A percentile compares a stretch with the other conserved stretches of the same genome.
phyloP scores from a whole-genome alignment of 345 rosid species.

The Theobroma cacao region DNA sequence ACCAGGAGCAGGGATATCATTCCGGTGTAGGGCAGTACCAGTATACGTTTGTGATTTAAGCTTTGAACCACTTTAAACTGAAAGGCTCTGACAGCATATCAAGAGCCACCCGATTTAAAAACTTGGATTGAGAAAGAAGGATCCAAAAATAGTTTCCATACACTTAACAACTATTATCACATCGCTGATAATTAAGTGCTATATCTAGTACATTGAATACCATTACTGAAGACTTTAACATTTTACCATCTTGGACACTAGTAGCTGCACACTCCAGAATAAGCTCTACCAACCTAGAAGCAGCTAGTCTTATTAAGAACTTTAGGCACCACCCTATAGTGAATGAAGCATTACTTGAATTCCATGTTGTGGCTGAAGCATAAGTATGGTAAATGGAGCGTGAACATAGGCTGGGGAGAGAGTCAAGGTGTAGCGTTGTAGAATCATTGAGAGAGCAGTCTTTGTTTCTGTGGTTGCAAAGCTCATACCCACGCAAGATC shows the following conservation, averaged over 20 bases:
- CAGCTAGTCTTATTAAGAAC: not conserved
- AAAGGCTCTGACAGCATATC: too few relatives aligned
- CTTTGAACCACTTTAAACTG: too few relatives aligned
- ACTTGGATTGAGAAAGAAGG: too few relatives aligned
- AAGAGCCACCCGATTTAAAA: too few relatives aligned
- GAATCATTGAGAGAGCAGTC: conserved; percentile 43
- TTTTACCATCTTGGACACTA: not conserved
- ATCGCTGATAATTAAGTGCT: too few relatives aligned
- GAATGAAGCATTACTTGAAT: conserved; percentile 34
- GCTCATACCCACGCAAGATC: conserved; percentile 39
- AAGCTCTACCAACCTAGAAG: not conserved
- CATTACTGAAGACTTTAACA: not conserved
- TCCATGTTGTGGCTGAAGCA: conserved; percentile 34
- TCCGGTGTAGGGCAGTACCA: too few relatives aligned
- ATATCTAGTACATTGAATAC: not conserved
- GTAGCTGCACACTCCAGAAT: not conserved
- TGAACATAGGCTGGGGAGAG: conserved; percentile 38
- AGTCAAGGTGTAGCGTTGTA: conserved; percentile 39
- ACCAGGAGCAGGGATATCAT: too few relatives aligned
- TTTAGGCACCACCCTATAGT: not conserved
- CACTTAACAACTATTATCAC: too few relatives aligned
- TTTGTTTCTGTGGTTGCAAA: conserved; percentile 35
- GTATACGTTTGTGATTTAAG: too few relatives aligned
- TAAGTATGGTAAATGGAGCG: conserved; percentile 24
- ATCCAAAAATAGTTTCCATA: too few relatives aligned